Percentiles rank a stretch among this genome's conserved stretches.
Conservation (phyloP, 2,329 filamentous ascomycete species). For the Apiospora malaysiana region DNA sequence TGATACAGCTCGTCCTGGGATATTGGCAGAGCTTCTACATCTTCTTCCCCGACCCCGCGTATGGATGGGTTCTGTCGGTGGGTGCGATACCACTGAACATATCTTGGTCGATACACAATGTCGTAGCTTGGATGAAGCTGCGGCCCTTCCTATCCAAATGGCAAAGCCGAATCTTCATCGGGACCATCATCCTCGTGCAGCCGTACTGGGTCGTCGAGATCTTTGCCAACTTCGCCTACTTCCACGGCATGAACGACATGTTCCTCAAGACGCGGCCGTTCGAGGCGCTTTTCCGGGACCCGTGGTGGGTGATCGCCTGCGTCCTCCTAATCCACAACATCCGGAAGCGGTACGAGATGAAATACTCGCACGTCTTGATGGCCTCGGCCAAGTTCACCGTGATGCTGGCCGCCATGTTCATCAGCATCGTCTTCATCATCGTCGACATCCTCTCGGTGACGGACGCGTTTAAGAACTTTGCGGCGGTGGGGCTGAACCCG, state of each 20-base stretch:
- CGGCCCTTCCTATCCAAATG: conserved; percentile 60
- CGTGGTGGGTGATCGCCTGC: conserved; percentile 72
- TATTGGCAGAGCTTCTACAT: conserved; percentile 65
- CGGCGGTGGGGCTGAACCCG: conserved; percentile 57
- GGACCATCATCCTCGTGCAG: conserved; percentile 62
- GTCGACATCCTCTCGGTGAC: conserved; percentile 67
- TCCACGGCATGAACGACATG: conserved; percentile 58
- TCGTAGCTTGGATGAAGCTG: conserved; percentile 72
- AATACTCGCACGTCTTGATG: conserved; percentile 60
- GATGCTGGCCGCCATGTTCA: conserved; percentile 64
- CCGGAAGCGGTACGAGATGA: conserved; percentile 65
- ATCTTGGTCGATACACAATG: conserved; percentile 70
- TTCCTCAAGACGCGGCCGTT: conserved; percentile 62
- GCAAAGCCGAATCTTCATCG: conserved; percentile 61
- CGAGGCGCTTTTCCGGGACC: conserved; percentile 67
- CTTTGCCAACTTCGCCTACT: conserved; percentile 69
- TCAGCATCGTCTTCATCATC: conserved; percentile 66
- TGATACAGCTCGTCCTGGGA: conserved; percentile 56
- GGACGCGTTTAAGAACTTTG: conserved; percentile 50
- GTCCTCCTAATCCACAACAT: conserved; percentile 67
- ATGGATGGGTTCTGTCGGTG: conserved; percentile 68
- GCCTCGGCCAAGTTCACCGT: conserved; percentile 70
- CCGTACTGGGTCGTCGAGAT: conserved; percentile 71
- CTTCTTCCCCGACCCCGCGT: conserved; percentile 52
- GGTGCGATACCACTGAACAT: conserved; percentile 65